Percentiles rank a stretch among this genome's conserved stretches.
These are phyloP conservation scores for Ogataea henricii DNA, from an alignment of 805 yeast genomes.

Conservation along the genomic window DNA sequence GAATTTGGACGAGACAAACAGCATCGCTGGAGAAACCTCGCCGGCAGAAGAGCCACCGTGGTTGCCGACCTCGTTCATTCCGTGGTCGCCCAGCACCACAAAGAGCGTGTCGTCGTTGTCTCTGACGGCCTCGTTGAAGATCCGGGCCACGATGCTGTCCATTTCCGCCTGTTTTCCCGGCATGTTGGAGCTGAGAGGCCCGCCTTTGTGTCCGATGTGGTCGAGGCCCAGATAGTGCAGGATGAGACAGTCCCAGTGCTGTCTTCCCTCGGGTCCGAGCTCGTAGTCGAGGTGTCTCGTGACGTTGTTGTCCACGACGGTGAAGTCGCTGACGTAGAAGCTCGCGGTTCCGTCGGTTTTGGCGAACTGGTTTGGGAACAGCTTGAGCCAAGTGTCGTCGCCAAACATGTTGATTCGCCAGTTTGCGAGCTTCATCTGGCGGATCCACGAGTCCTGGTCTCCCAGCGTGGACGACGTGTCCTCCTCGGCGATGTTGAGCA, in stretches of 20 bases:
- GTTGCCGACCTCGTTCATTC: slow-evolving; percentile 93
- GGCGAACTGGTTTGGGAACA: slow-evolving; percentile 73
- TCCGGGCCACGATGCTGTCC: slow-evolving; percentile 63
- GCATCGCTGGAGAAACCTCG: slow-evolving; percentile 86
- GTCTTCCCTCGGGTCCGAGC: slow-evolving; percentile 39
- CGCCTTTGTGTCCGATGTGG: slow-evolving; percentile 98
- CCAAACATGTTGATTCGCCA: slow-evolving; percentile 81
- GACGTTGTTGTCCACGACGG: slow-evolving; percentile 91
- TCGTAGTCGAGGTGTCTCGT: slow-evolving; percentile 79
- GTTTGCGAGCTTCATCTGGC: slow-evolving; percentile 52
- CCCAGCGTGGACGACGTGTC: slow-evolving; percentile 68
- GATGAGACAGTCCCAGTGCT: slow-evolving; percentile 80
- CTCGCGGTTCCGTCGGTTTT: slow-evolving; percentile 85
- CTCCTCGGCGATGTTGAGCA: slow-evolving; percentile 89
- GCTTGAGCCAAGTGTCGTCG: slow-evolving; percentile 95
- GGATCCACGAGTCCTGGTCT: slow-evolving; percentile 85
- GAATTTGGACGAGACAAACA: slow-evolving; percentile 67
- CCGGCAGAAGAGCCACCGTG: slow-evolving; percentile 96
- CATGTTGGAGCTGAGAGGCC: slow-evolving; percentile 83
- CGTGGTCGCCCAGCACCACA: slow-evolving; percentile 89
- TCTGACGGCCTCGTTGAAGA: slow-evolving; percentile 42
- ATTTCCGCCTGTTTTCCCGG: slow-evolving; percentile 79
- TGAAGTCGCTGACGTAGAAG: slow-evolving; percentile 92
- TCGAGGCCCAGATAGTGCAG: slow-evolving; percentile 92
- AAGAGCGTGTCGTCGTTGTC: slow-evolving; percentile 55